Conservation (phyloP, 495 filamentous ascomycete species). For the Lophium mytilinum region DNA sequence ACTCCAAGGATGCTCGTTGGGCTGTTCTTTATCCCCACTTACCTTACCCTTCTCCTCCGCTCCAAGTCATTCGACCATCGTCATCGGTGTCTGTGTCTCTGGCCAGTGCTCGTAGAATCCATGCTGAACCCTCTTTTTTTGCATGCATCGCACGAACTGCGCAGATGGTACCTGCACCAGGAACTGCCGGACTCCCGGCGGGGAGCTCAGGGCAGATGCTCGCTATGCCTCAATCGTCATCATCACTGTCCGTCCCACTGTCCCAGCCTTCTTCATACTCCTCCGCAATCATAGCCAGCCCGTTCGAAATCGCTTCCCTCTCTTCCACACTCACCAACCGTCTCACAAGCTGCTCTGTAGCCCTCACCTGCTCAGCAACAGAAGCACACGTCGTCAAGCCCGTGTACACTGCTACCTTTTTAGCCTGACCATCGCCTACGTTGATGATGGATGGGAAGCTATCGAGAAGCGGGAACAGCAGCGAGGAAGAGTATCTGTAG, state of each 20-base stretch:
- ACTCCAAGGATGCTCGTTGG: too few relatives aligned
- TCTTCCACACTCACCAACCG: constrained; percentile 62
- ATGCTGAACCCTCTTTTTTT: neutral
- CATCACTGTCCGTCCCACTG: constrained; percentile 60
- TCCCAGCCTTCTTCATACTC: constrained; percentile 86
- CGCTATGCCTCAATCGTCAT: constrained; percentile 46
- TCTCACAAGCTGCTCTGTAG: constrained; percentile 51
- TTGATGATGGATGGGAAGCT: constrained; percentile 69
- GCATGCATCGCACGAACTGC: too few relatives aligned
- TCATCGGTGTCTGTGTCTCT: neutral
- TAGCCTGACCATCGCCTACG: constrained; percentile 32
- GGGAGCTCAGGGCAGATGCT: constrained; percentile 10
- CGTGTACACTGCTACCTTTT: constrained; percentile 49
- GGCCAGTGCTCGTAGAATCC: neutral
- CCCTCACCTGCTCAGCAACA: constrained; percentile 59
- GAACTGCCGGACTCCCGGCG: constrained; percentile 1
- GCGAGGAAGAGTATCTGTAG: constrained; percentile 46
- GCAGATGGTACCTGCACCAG: neutral
- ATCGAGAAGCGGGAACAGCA: constrained; percentile 70
- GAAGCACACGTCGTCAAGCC: constrained; percentile 67
- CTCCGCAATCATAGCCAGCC: constrained; percentile 77
- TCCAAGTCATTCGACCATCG: neutral
- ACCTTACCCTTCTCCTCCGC: neutral
- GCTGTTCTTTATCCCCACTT: too few relatives aligned
- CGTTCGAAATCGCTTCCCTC: constrained; percentile 70